These are phyloP conservation scores for Zangia roseola DNA, from an alignment of 768 basidiomycete species.

Conservation along the genomic window DNA sequence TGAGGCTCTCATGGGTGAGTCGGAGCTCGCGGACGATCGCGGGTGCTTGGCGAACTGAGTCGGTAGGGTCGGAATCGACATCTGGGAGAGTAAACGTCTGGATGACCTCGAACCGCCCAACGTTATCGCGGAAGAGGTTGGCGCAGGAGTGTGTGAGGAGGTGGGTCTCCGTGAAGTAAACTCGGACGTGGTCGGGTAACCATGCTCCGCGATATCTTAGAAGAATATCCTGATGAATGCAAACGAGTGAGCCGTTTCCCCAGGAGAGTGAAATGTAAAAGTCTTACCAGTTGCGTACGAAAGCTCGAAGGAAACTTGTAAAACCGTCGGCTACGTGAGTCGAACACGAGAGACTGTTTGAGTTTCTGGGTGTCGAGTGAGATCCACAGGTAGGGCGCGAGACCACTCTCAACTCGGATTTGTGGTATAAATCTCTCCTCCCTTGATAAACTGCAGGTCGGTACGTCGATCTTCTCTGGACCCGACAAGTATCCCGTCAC, in stretches of 20 bases:
- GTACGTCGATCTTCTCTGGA: conserved; percentile 14
- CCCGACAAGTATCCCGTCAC: conserved; percentile 12
- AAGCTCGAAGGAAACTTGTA: conserved; percentile 24
- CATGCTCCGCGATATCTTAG: conserved; percentile 17
- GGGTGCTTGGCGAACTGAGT: no score
- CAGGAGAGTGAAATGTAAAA: no score
- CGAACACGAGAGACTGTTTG: conserved; percentile 15
- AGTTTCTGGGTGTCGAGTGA: conserved; percentile 13
- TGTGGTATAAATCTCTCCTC: conserved; percentile 15
- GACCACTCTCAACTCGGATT: conserved; percentile 8
- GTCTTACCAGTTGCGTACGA: conserved; percentile 15
- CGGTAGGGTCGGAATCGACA: background rate
- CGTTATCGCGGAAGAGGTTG: conserved; percentile 8
- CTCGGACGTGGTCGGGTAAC: conserved; percentile 19
- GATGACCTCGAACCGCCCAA: conserved; percentile 15
- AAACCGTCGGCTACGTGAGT: conserved; percentile 12
- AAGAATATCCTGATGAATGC: conserved; percentile 9
- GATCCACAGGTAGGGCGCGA: conserved; percentile 15
- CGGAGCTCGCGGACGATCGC: conserved; percentile 19
- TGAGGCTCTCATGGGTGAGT: conserved; percentile 19
- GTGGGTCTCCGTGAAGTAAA: conserved; percentile 14
- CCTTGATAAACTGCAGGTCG: conserved; percentile 7
- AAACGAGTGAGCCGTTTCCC: no score
- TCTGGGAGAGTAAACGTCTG: conserved; percentile 23
- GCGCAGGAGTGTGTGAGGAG: conserved; percentile 17